Conservation (phyloP, 177 flowering plant genomes). For the Vitis hybrid region DNA sequence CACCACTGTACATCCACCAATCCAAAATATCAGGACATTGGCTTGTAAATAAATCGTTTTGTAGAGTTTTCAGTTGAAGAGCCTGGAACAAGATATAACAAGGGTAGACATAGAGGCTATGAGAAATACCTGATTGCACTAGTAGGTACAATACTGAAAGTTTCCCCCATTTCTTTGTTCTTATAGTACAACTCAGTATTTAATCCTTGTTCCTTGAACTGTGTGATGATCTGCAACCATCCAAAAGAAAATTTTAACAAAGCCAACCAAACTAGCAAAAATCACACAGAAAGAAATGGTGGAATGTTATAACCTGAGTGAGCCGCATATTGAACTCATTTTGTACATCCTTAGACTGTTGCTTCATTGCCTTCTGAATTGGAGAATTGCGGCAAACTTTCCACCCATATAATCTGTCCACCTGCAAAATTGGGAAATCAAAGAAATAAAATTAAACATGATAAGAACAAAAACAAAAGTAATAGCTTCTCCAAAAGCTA, state of each 20-base stretch:
- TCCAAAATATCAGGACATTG: conserved; percentile 4
- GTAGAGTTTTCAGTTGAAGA: not conserved
- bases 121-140: conserved; percentile 80
- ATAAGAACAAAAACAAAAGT: not conserved
- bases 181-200: conserved; percentile 92
- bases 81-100: not conserved
- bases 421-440: conserved; percentile 38
- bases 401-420: conserved; percentile 96
- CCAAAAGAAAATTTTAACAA: conserved; percentile 5
- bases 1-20: conserved; percentile 59
- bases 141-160: conserved; percentile 91
- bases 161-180: conserved; percentile 91
- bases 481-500: not conserved
- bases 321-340: conserved; percentile 83
- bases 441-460: conserved; percentile 8
- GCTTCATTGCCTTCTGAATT: conserved; percentile 73
- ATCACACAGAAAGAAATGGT: not conserved
- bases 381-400: conserved; percentile 79
- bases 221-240: conserved; percentile 55
- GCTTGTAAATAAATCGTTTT: not conserved
- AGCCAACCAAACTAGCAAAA: not conserved
- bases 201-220: conserved; percentile 88
- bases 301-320: conserved; percentile 41
- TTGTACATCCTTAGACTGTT: conserved; percentile 75
- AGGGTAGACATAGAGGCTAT: not conserved